Evolutionary conservation across 192 early-diverging fungal genomes (phyloP).

Genomic region (Haplosporangium gracile): DNA sequence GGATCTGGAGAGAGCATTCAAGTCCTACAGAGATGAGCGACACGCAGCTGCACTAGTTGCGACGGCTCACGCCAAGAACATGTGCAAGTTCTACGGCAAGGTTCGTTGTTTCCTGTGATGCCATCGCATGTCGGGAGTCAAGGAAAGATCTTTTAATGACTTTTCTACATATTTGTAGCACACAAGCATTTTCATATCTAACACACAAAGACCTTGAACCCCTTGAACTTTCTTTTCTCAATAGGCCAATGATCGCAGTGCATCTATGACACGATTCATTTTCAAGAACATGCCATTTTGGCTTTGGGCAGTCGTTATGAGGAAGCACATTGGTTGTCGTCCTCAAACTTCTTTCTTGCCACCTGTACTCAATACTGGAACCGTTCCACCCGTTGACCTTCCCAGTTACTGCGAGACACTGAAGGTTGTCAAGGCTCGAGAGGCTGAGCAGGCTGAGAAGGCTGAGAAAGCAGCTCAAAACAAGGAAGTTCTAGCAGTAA

Average conservation of each 20-base stretch:
- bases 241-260: background rate
- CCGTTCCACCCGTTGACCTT: background rate
- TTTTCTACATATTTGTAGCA: too few species aligned
- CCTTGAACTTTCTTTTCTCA: background rate
- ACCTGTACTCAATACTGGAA: background rate
- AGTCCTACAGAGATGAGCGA: background rate
- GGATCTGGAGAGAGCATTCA: constrained; percentile 11
- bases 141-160: too few species aligned
- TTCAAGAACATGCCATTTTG: constrained; percentile 11
- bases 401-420: background rate
- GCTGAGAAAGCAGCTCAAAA: background rate
- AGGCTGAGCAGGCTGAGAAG: background rate
- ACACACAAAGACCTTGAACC: too few species aligned
- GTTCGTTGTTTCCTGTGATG: background rate
- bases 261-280: background rate
- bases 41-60: background rate
- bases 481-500: background rate
- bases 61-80: background rate
- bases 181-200: too few species aligned
- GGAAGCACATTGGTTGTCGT: background rate
- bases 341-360: constrained; percentile 23
- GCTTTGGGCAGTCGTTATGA: background rate
- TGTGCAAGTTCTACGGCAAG: constrained; percentile 1
- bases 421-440: background rate
- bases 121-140: background rate